Percentiles rank a stretch among this genome's conserved stretches.
Evolutionary conservation across 768 basidiomycete species (phyloP).

Genomic region (Inosperma sp.): DNA sequence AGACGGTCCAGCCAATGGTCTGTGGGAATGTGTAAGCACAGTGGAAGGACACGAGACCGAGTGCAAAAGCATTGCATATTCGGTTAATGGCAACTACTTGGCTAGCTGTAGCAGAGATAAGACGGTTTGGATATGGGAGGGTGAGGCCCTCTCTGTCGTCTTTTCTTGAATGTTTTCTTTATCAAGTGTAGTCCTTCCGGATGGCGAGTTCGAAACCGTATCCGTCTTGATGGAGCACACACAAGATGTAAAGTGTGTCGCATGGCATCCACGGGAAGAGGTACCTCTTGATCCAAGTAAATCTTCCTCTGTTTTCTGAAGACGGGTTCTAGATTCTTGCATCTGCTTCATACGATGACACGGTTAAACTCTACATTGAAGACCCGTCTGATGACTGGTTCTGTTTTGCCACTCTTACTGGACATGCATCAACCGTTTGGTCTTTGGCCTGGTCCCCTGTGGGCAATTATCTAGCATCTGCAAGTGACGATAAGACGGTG

Average conservation of each 20-base stretch:
- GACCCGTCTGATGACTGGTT: constrained; percentile 95
- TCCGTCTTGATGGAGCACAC: constrained; percentile 93
- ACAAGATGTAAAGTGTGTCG: constrained; percentile 92
- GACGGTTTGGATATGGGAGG: constrained; percentile 99
- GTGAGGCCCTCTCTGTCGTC: constrained; percentile 32
- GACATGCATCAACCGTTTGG: constrained; percentile 90
- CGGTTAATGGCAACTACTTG: constrained; percentile 64
- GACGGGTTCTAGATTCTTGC: constrained; percentile 90
- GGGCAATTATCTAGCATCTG: constrained; percentile 78
- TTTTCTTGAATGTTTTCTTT: constrained; percentile 1
- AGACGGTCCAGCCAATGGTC: constrained; percentile 35
- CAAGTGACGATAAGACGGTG: constrained; percentile 79
- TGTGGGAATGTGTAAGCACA: constrained; percentile 85
- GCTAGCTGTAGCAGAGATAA: constrained; percentile 95
- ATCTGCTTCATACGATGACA: constrained; percentile 95
- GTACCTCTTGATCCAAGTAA: constrained; percentile 37
- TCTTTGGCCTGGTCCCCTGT: constrained; percentile 74
- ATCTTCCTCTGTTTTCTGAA: constrained; percentile 19
- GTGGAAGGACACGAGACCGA: constrained; percentile 96
- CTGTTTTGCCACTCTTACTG: constrained; percentile 73
- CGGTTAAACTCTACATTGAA: constrained; percentile 87
- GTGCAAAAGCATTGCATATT: constrained; percentile 89
- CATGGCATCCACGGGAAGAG: constrained; percentile 96
- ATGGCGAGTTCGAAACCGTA: constrained; percentile 90
- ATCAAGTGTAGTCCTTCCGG: constrained; percentile 75